Evolutionary conservation across 495 filamentous ascomycete species (phyloP).

Genomic region (Annulohypoxylon maeteangense): DNA sequence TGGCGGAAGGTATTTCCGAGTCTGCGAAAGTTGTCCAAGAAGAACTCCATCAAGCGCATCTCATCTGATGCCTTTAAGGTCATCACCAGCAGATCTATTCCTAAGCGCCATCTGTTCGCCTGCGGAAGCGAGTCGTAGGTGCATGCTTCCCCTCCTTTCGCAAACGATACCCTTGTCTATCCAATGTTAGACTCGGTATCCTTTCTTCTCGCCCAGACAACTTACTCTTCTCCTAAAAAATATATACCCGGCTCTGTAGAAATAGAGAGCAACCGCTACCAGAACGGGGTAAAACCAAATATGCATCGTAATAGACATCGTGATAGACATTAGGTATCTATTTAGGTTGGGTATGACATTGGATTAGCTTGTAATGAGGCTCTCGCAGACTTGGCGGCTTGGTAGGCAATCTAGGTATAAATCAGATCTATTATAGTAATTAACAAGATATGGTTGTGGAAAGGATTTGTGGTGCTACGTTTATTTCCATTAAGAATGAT

Average conservation of each 20-base stretch:
- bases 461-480: neutral
- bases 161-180: neutral
- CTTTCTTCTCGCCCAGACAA: neutral
- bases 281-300: conserved; percentile 19
- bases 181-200: conserved; percentile 1
- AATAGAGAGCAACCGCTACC: conserved; percentile 16
- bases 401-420: no score
- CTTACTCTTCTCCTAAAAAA: conserved; percentile 6
- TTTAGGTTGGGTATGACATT: neutral
- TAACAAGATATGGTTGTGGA: neutral
- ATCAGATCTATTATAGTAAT: neutral
- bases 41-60: conserved; percentile 32
- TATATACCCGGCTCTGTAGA: neutral
- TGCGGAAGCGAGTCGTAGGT: conserved; percentile 10
- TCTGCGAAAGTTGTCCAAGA: conserved; percentile 35
- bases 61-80: conserved; percentile 32
- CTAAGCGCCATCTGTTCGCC: conserved; percentile 34
- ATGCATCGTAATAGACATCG: conserved; percentile 9
- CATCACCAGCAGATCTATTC: conserved; percentile 27
- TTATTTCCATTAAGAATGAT: neutral
- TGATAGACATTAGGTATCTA: neutral
- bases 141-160: conserved; percentile 7
- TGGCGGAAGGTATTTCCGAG: conserved; percentile 36
- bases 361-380: neutral
- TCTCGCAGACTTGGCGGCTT: neutral